phyloP scores from a whole-genome alignment of 2,329 filamentous ascomycete genomes.

The Elsinoe necatrix region DNA sequence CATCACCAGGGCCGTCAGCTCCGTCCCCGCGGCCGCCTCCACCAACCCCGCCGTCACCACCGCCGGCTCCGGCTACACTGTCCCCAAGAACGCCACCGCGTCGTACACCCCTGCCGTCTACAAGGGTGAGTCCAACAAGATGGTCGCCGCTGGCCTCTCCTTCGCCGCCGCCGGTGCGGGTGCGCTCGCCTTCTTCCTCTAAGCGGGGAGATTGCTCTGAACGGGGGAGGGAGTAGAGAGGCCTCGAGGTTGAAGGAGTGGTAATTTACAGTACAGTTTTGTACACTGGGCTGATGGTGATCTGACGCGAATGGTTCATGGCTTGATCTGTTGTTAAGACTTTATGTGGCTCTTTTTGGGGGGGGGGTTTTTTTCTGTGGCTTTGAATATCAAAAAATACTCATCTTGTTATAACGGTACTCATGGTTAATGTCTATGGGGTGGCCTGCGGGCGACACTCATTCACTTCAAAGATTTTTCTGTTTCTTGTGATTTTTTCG shows the following conservation, averaged over 20 bases:
- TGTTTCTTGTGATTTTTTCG: not conserved
- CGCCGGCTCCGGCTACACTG: not conserved
- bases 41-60: conserved; percentile 1
- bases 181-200: conserved; percentile 11
- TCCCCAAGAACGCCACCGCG: conserved; percentile 4
- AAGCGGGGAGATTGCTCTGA: not conserved
- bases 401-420: not conserved
- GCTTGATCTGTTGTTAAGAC: too few relatives aligned
- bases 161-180: conserved; percentile 14
- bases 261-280: conserved; percentile 2
- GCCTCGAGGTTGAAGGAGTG: conserved; percentile 6
- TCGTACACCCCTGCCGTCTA: conserved; percentile 4
- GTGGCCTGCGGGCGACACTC: conserved; percentile 10
- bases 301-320: conserved; percentile 4
- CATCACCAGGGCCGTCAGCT: conserved; percentile 16
- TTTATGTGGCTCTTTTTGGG: too few relatives aligned
- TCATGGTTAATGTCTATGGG: conserved; percentile 11
- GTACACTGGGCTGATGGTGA: not conserved
- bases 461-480: not conserved
- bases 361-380: too few relatives aligned
- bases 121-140: conserved; percentile 14
- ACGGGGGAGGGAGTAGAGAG: not conserved
- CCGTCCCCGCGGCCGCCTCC: not conserved
- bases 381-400: conserved; percentile 1
- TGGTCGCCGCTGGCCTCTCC: conserved; percentile 14